Base-by-base conservation (phyloP, 805 yeast genomes). In the Kodamaea jinghongensis region DNA sequence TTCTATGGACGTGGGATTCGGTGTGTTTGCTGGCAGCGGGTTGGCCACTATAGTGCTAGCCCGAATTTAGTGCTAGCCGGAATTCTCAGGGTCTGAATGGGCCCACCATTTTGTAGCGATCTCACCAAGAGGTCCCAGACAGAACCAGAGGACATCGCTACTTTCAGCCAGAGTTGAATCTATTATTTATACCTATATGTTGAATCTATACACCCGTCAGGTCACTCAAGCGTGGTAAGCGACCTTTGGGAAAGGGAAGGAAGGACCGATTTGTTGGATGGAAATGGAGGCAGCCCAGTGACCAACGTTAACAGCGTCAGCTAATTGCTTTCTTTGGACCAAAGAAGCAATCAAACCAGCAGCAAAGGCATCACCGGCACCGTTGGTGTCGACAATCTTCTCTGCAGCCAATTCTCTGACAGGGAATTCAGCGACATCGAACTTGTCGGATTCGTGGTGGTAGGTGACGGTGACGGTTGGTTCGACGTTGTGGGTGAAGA, bases 321-420 rank as follows among this genome's bases (percentile, higher is more conserved):
- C 69, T 42, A 88, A 60, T 20, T 75, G 52, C 62, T 84, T 79
- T 49, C 82, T 87, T 64, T 81, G 70, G 41, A 88, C 95, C 50
- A 90, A 70, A 43, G 90, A 93, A 46, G 96, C 96, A 48, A 89
- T 67, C 65, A 91, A 90, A 43, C 98, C 98, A 56, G 93, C 95
- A 41, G 97, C 98, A 60, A 91, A 91, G 10, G 97, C 96, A 62
- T 91, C 97, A 66, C 98, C 98, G 34, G 98, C 98, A 72, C 99
- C 99, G 71, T 91, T 93, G 58, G 98, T 87, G 73, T 93, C 99
- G 43, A 76, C 81, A 45, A 93, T 76, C 65, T 83, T 74, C 33
- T 75, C 66, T 32, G 78, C 54, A 30, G 77, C 84, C 57, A 93
- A 78, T 43, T 82, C 77, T 52, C 78, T 84, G 41, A 93, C 96